Percentiles rank a stretch among this genome's conserved stretches.
Evolutionary conservation across 352 stramenopile genomes (phyloP).

Genomic region (Phytopythium ostracodes): DNA sequence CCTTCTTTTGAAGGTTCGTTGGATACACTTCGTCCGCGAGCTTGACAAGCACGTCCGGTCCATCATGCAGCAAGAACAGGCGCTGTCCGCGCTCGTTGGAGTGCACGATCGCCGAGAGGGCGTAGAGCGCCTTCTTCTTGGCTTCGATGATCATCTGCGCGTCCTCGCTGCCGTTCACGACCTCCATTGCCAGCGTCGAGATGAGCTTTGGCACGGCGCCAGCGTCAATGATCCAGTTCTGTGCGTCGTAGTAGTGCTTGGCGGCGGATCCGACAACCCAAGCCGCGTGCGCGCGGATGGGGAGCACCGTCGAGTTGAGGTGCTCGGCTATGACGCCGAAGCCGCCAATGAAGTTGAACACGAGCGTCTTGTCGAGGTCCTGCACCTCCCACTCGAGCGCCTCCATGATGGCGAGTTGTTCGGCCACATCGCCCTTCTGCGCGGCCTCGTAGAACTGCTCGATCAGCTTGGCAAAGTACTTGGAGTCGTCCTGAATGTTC

Average conservation of each 20-base stretch:
- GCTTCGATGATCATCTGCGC: constrained; percentile 43
- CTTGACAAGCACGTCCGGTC: constrained; percentile 27
- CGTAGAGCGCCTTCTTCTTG: constrained; percentile 84
- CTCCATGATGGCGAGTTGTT: constrained; percentile 55
- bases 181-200: constrained; percentile 41
- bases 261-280: constrained; percentile 75
- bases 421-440: constrained; percentile 33
- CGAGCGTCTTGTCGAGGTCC: constrained; percentile 83
- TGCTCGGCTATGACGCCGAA: constrained; percentile 68
- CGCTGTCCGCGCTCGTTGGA: constrained; percentile 65
- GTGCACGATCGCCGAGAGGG: constrained; percentile 64
- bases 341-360: constrained; percentile 85
- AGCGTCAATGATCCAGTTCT: constrained; percentile 76
- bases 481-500: constrained; percentile 75
- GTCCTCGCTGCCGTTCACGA: constrained; percentile 7
- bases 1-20: constrained; percentile 61
- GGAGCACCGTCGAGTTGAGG: constrained; percentile 66
- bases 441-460: constrained; percentile 67
- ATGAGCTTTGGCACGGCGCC: constrained; percentile 69
- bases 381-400: constrained; percentile 86
- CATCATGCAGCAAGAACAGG: constrained; percentile 49
- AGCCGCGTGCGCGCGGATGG: constrained; percentile 48
- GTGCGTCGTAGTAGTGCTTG: constrained; percentile 83
- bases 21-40: constrained; percentile 44
- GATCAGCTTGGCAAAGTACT: constrained; percentile 71